Percentiles rank a stretch among this genome's conserved stretches.
Evolutionary conservation across 805 yeast genomes (phyloP).

Genomic region (Barnettozyma vustinii): DNA sequence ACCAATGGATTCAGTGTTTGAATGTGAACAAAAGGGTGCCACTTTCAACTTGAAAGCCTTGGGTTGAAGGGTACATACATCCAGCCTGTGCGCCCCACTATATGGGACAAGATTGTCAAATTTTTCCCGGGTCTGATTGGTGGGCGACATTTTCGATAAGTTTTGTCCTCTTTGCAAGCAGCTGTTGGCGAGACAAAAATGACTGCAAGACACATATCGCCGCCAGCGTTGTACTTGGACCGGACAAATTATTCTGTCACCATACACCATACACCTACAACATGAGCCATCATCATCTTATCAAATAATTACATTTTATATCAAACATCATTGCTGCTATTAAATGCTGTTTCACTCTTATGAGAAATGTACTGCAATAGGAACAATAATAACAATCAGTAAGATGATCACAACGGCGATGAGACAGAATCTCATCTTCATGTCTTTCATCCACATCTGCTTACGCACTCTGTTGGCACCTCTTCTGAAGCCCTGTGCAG

Average conservation of each 20-base stretch:
- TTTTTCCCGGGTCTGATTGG: conserved; percentile 5
- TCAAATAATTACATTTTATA: no score
- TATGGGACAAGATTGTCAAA: background rate
- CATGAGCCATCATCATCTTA: no score
- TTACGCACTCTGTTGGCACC: conserved; percentile 97
- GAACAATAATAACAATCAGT: conserved; percentile 83
- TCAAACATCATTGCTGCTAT: background rate
- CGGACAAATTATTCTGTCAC: background rate
- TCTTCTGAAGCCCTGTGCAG: conserved; percentile 92
- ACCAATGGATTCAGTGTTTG: background rate
- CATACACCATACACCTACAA: no score
- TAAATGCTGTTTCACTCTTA: conserved; percentile 1
- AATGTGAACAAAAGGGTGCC: background rate
- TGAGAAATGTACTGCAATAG: conserved; percentile 84
- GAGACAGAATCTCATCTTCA: conserved; percentile 91
- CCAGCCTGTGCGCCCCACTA: background rate
- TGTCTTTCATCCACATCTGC: conserved; percentile 98
- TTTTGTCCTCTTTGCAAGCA: background rate
- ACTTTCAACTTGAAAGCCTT: no score
- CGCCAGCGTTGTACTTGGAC: background rate
- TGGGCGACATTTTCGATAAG: background rate
- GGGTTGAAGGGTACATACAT: background rate
- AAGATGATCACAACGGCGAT: conserved; percentile 76
- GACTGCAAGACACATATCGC: background rate
- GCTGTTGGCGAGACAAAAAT: background rate